phyloP scores from a whole-genome alignment of 1,139 yeast genomes.

The Candida dubliniensis region DNA sequence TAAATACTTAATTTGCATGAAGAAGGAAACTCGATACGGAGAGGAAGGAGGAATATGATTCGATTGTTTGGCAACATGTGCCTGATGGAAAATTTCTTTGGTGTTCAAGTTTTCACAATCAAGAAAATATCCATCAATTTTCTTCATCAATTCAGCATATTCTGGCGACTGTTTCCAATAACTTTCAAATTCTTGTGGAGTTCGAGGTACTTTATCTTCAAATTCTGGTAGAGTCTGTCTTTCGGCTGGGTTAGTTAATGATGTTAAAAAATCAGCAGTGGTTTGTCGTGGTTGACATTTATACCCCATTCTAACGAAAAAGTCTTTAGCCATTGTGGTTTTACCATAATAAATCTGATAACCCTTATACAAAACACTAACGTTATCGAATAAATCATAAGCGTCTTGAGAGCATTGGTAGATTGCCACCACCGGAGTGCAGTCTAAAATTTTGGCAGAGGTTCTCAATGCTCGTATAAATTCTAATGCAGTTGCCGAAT shows the following conservation, averaged over 20 bases:
- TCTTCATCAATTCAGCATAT: conserved; percentile 14
- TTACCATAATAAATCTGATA: conserved; percentile 76
- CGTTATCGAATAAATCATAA: conserved; percentile 68
- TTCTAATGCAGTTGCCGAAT: conserved; percentile 65
- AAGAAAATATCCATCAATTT: conserved; percentile 21
- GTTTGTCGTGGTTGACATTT: conserved; percentile 75
- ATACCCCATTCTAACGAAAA: conserved; percentile 68
- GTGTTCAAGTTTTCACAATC: conserved; percentile 8
- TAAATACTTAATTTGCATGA: conserved; percentile 32
- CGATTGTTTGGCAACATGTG: conserved; percentile 33
- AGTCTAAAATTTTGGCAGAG: conserved; percentile 55
- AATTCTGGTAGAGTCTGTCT: conserved; percentile 55
- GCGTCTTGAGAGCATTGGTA: conserved; percentile 37
- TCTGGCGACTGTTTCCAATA: conserved; percentile 28
- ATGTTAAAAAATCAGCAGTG: conserved; percentile 78
- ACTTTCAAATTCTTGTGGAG: conserved; percentile 26
- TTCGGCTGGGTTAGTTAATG: conserved; percentile 73
- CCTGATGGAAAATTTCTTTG: conserved; percentile 16
- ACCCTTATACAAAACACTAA: conserved; percentile 70
- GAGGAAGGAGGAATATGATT: conserved; percentile 22
- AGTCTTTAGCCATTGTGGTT: conserved; percentile 43
- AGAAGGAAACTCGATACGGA: conserved; percentile 32
- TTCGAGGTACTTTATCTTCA: conserved; percentile 29
- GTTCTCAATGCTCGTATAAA: conserved; percentile 67
- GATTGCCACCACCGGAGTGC: conserved; percentile 70